Base-by-base conservation (phyloP, 2,329 filamentous ascomycete genomes). In the Apiospora aurea region DNA sequence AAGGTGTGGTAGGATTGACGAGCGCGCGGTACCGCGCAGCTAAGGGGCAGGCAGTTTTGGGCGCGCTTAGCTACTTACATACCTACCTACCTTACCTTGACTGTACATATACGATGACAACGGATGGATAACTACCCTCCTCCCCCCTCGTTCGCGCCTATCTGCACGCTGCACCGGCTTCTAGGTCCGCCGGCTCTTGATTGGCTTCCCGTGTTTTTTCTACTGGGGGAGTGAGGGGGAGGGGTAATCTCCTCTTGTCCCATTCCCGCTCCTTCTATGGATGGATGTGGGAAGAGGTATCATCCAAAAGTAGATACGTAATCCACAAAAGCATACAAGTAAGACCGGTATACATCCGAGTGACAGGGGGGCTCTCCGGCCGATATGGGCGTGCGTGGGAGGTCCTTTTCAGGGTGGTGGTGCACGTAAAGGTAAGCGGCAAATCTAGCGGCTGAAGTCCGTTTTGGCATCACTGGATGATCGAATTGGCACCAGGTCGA, bases 111-210 rank as follows among this genome's bases (percentile, higher is more conserved):
- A 64, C 29, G 16, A 61, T n/a, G 38, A 6, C 21, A n/a, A 3
- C 53, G 34, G 29, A 64, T 61, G 53, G 53, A 38, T 61, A 34
- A 29, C 7, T 61, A 2, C 10, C 47, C 26, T 34, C n/a, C n/a
- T n/a, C 14, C n/a, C 47, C 7, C 47, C n/a, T 51, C 49, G n/a
- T 14, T 43, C 44, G 34, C 34, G 1, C 46, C 41, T 43, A 13
- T 51, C 53, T 38, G 53, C 29, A 64, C 41, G 10, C 57, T 64
- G 57, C 57, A 64, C 57, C 57, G 57, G 57, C 18, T 41, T 64
- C 57, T 6, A 41, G 18, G 57, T 41, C 57, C 57, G 57, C 11
- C 18, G 16, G 1, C n/a, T 41, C 29, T 14, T 38, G 10, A 64
- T 64, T 64, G 57, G 57, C 57, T n/a, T 64, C 34, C 57, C 57